Evolutionary conservation across 257 asterid species (phyloP), one percentile per base, ranked within the genome.

Genomic region (Primulina tabacum): DNA sequence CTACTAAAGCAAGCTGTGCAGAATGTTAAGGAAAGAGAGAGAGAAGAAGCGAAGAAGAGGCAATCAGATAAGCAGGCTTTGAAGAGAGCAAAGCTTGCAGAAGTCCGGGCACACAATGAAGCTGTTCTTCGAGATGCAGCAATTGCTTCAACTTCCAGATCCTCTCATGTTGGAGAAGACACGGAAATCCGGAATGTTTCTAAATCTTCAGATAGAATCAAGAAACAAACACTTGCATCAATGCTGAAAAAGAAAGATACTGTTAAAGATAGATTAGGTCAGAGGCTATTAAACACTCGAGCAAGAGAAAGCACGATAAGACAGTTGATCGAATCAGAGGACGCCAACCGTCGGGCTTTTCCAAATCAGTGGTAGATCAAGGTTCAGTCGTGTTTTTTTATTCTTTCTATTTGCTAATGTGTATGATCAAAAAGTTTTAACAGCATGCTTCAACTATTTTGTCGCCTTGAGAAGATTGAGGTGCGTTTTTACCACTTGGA

Each of bases 221-320:
- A 86, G 84, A 84, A 80, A 80, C 83, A 80, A 58, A 79, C 94
- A 32, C 94, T 90, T 7, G 92, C 94, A 18, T 84, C 95, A 18
- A 92, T 90, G 98, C 73, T 90, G 78, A 92, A 86, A 62, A 90
- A 76, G 95, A 92, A 90, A 79, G 88, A 78, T 80, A 89, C 87
- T 50, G 65, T 83, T 14, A 92, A 87, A 76, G 88, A 77, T 60
- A 83, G 98, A 79, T 73, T 92, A 73, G 74, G 81, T 60, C 86
- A 78, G 72, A 90, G 87, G 84, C 85, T 92, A 55, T 80, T 84
- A 58, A 88, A 64, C 21, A 9, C 83, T 40, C 84, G 78, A 34
- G 86, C 83, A n/a, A 81, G 71, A 65, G 96, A 87, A 67, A 83
- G 87, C 37, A 79, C 86, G 3, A 63, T 70, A 34, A 73, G 79